phyloP scores from a whole-genome alignment of 2,329 filamentous ascomycete species.

The Gnomoniopsis sp. region DNA sequence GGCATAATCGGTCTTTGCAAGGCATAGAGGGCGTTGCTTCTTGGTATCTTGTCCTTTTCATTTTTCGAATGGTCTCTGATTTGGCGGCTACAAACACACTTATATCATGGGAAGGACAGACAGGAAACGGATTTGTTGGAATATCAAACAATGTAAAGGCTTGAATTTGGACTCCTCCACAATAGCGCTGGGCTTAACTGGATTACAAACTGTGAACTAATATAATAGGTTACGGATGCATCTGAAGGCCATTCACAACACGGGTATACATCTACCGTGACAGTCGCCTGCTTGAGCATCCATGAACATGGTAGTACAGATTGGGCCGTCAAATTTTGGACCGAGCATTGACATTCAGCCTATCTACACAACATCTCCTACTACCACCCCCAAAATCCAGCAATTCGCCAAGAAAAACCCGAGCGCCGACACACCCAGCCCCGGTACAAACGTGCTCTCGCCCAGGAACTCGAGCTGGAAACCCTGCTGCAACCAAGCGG shows the following conservation, averaged over 20 bases:
- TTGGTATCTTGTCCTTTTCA: not conserved
- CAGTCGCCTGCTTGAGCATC: no score
- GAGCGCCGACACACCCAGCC: conserved; percentile 72
- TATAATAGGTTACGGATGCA: not conserved
- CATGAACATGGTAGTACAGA: no score
- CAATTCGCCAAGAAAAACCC: conserved; percentile 82
- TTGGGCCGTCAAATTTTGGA: not conserved
- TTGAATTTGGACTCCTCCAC: not conserved
- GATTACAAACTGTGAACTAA: not conserved
- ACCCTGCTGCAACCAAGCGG: conserved; percentile 70
- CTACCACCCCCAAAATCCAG: conserved; percentile 80
- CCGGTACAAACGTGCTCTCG: conserved; percentile 77
- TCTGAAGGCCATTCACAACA: not conserved
- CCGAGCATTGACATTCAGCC: no score
- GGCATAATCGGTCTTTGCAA: conserved; percentile 6
- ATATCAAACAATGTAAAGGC: not conserved
- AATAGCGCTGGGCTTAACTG: not conserved
- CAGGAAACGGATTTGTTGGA: not conserved
- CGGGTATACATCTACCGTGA: no score
- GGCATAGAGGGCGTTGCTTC: conserved; percentile 18
- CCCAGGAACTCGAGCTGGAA: conserved; percentile 79
- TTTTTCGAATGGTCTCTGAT: not conserved
- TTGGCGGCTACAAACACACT: not conserved
- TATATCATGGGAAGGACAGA: not conserved
- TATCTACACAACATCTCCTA: conserved; percentile 58